These are phyloP conservation scores for Agrocybe pediades DNA, from an alignment of 768 basidiomycete genomes.

Conservation along the genomic window DNA sequence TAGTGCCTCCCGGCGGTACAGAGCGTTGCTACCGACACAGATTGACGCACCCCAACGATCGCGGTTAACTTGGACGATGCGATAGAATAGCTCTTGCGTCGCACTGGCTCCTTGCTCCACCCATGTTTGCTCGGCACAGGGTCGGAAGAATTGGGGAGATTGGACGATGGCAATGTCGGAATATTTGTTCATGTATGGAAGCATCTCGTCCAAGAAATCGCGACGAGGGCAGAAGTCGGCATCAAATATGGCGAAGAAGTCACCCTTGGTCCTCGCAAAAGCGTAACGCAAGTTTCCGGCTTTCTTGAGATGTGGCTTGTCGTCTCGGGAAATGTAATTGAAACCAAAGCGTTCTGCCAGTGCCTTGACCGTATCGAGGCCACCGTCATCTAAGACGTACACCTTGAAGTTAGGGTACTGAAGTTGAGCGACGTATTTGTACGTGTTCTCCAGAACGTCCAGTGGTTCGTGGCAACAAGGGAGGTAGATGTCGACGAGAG, in stretches of 20 bases:
- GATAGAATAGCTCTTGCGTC: constrained; percentile 27
- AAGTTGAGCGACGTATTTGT: constrained; percentile 27
- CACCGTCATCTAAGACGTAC: constrained; percentile 30
- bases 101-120: constrained; percentile 28
- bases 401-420: constrained; percentile 27
- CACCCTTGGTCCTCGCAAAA: constrained; percentile 26
- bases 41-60: constrained; percentile 27
- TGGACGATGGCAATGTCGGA: constrained; percentile 27
- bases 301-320: constrained; percentile 28
- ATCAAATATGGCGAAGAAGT: constrained; percentile 31
- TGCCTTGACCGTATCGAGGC: constrained; percentile 20
- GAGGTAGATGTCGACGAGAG: constrained; percentile 29
- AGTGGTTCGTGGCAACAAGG: constrained; percentile 28
- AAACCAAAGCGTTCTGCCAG: constrained; percentile 25
- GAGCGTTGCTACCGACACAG: constrained; percentile 28
- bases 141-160: constrained; percentile 30
- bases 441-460: constrained; percentile 31
- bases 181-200: constrained; percentile 25
- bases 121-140: constrained; percentile 24
- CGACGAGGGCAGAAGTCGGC: constrained; percentile 29
- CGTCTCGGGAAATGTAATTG: constrained; percentile 27
- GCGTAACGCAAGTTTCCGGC: constrained; percentile 29
- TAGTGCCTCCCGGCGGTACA: constrained; percentile 27
- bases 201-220: constrained; percentile 25
- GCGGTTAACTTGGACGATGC: constrained; percentile 28